Base-by-base conservation (phyloP, 2,329 filamentous ascomycete species). In the Lachnellula suecica region DNA sequence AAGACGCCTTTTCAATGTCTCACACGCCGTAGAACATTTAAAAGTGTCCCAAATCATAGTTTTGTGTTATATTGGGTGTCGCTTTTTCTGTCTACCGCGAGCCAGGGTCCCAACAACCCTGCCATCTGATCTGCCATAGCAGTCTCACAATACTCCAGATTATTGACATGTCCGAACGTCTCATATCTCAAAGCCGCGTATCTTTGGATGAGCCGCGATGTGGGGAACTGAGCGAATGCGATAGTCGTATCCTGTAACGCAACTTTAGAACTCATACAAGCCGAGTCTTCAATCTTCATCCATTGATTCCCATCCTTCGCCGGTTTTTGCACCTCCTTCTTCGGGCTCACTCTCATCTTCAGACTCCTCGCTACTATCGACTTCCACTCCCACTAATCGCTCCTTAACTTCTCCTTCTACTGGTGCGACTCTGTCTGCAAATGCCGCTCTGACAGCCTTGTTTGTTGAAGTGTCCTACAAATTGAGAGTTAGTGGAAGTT, bases 371-470 rank as follows among this genome's bases (percentile, higher is more conserved):
- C 85, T 87, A 57, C 84, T 83, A 49, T 85, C 79, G 42, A 85
- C 81, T 31, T 81, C 79, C 44, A 96, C 78, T 1, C 87, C 88
- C 4, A 97, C 83, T 44, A 94, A 75, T 52, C 89, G 82, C 71
- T 99, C 93, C 69, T 83, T 79, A 22, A 85, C 83, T 43, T 84
- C 81, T 15, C 78, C 83, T 44, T 82, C 82, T 6, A 77, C 72
- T 56, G 77, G 73, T 31, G 82, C 79, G 52, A 93, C 79, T 52
- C 83, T 85, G 64, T 76, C 83, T 31, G 88, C 91, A 74, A 99
- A 99, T 1, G 88, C 86, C 58, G 87, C 82, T 53, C 94, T 83
- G 27, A 99, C 91, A 23, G 88, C 87, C 13, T 83, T 83, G 69
- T 99, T 99, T 52, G 94, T 99, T 70, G 90, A 87, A 25, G 64